Conservation (phyloP, 1,139 yeast genomes). For the Suhomyces bolitotheri region DNA sequence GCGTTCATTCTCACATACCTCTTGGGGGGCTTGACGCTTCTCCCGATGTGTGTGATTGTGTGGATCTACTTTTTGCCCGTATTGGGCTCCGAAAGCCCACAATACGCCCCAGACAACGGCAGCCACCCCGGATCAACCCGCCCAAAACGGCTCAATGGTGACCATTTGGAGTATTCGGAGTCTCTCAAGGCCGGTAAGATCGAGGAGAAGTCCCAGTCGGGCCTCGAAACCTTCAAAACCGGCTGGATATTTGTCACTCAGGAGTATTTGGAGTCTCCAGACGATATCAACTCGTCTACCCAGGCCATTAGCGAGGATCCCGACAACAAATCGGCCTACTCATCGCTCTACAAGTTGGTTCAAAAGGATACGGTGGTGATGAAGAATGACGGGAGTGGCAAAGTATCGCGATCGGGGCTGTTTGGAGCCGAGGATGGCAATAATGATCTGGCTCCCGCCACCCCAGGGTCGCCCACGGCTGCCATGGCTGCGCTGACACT, state of each 20-base stretch:
- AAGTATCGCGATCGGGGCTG: conserved; percentile 20
- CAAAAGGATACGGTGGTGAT: conserved; percentile 30
- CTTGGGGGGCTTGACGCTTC: conserved; percentile 77
- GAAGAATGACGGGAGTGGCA: conserved; percentile 13
- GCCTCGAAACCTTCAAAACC: conserved; percentile 62
- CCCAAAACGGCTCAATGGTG: conserved; percentile 8
- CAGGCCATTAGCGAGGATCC: conserved; percentile 39
- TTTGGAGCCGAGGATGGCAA: conserved; percentile 8
- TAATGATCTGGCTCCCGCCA: neutral
- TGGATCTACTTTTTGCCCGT: conserved; percentile 41
- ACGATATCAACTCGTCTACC: conserved; percentile 35
- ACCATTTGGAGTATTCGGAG: conserved; percentile 9
- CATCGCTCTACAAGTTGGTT: conserved; percentile 59
- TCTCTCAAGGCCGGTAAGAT: conserved; percentile 58
- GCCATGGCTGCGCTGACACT: conserved; percentile 3
- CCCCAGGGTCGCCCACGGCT: conserved; percentile 1
- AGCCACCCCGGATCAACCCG: neutral
- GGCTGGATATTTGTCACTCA: conserved; percentile 88
- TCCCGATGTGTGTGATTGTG: conserved; percentile 53
- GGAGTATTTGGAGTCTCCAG: conserved; percentile 59
- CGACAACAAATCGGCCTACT: conserved; percentile 56
- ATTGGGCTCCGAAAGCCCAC: conserved; percentile 4
- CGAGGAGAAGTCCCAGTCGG: conserved; percentile 58
- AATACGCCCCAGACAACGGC: neutral
- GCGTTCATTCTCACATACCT: conserved; percentile 33